These are phyloP conservation scores for Yamadazyma taylorii DNA, from an alignment of 1,139 yeast genomes.

Conservation along the genomic window DNA sequence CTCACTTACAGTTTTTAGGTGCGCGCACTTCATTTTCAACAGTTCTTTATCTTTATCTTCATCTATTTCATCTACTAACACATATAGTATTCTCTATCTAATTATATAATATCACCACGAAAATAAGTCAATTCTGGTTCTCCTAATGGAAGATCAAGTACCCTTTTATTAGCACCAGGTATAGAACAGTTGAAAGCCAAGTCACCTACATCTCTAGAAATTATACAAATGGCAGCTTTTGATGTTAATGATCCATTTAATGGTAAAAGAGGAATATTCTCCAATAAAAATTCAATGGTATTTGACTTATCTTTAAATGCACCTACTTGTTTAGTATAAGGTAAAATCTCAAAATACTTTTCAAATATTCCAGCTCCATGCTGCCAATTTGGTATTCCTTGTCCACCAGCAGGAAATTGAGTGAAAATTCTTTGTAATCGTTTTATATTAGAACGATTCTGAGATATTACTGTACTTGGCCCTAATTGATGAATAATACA, in stretches of 20 bases:
- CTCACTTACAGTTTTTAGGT: neutral
- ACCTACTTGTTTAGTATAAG: slow-evolving; percentile 7
- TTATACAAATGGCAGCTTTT: slow-evolving; percentile 51
- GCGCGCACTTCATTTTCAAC: too few relatives aligned
- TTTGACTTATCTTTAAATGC: slow-evolving; percentile 14
- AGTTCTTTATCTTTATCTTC: too few relatives aligned
- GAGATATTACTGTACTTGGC: slow-evolving; percentile 59
- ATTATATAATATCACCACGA: slow-evolving; percentile 6
- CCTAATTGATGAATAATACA: slow-evolving; percentile 60
- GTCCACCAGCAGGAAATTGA: slow-evolving; percentile 47
- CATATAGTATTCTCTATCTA: neutral
- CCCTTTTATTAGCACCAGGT: slow-evolving; percentile 22
- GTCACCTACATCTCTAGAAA: slow-evolving; percentile 49
- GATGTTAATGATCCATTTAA: slow-evolving; percentile 19
- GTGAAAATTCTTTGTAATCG: slow-evolving; percentile 41
- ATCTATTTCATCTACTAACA: neutral
- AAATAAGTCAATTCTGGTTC: slow-evolving; percentile 48
- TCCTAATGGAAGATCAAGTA: slow-evolving; percentile 42
- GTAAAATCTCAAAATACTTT: slow-evolving; percentile 38
- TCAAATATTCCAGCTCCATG: slow-evolving; percentile 59
- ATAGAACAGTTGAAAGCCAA: slow-evolving; percentile 28
- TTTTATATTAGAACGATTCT: slow-evolving; percentile 32
- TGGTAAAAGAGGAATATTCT: slow-evolving; percentile 43
- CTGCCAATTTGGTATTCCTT: slow-evolving; percentile 54
- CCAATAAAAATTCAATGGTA: slow-evolving; percentile 32